A percentile compares a stretch with the other conserved stretches of the same genome.
Evolutionary conservation across 2,329 filamentous ascomycete genomes (phyloP).

Genomic region (Coleophoma crateriformis): DNA sequence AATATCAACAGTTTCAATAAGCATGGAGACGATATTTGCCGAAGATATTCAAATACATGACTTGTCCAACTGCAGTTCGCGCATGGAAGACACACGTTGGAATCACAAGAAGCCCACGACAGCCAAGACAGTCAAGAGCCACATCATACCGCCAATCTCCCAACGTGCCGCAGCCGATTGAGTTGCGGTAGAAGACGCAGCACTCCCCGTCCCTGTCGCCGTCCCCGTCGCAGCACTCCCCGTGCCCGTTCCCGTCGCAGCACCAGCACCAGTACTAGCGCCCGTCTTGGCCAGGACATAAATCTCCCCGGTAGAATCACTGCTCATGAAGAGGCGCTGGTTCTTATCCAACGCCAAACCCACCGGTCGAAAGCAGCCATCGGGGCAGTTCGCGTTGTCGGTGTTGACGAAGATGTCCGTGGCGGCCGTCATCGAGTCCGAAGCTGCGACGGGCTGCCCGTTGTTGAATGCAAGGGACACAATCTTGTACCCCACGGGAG

Average conservation of each 20-base stretch:
- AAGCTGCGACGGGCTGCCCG: slow-evolving; percentile 34
- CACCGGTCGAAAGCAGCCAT: slow-evolving; percentile 56
- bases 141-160: too few species aligned
- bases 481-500: slow-evolving; percentile 42
- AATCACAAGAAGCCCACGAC: too few species aligned
- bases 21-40: too few species aligned
- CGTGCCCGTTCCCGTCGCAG: slow-evolving; percentile 2
- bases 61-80: too few species aligned
- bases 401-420: slow-evolving; percentile 50
- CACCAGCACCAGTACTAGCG: slow-evolving; percentile 3
- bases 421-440: slow-evolving; percentile 40
- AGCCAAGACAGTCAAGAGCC: too few species aligned
- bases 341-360: slow-evolving; percentile 49
- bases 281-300: slow-evolving; percentile 41
- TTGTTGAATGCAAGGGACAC: slow-evolving; percentile 33
- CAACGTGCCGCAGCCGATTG: too few species aligned
- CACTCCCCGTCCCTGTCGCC: not conserved
- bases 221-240: not conserved
- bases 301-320: slow-evolving; percentile 60
- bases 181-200: not conserved
- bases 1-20: too few species aligned
- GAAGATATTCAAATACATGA: too few species aligned
- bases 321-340: slow-evolving; percentile 56
- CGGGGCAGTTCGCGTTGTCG: slow-evolving; percentile 46
- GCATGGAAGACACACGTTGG: too few species aligned